Evolutionary conservation across 257 asterid genomes (phyloP).

Genomic region (Nicotiana noctiflora): DNA sequence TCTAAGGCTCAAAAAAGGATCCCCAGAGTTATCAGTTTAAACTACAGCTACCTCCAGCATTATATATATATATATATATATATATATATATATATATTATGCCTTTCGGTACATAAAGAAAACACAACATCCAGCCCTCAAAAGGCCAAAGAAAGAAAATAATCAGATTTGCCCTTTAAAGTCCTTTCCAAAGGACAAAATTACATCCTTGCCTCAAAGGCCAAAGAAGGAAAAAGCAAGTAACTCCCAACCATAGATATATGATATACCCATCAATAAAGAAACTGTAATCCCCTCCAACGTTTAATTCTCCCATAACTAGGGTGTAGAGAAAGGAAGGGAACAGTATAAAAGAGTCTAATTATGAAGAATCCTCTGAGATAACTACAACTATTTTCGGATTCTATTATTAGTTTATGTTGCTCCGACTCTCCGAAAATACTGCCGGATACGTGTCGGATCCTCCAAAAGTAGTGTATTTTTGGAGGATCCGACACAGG

Average conservation of each 20-base stretch:
- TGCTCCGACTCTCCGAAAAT: too few species aligned
- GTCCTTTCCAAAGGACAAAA: not conserved
- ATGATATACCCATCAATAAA: not conserved
- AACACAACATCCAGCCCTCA: not conserved
- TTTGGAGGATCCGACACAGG: too few species aligned
- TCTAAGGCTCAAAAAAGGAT: constrained; percentile 51
- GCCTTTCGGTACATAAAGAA: not conserved
- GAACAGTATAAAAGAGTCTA: not conserved
- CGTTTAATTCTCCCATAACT: not conserved
- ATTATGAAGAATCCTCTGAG: not conserved
- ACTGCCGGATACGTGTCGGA: too few species aligned
- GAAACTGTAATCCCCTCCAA: not conserved
- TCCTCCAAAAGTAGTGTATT: too few species aligned
- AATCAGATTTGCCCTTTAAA: not conserved
- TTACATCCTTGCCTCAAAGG: not conserved
- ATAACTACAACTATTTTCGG: not conserved
- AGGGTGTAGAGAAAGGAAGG: not conserved
- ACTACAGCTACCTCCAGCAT: not conserved
- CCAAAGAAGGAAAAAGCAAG: not conserved
- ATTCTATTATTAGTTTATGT: too few species aligned
- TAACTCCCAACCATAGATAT: not conserved
- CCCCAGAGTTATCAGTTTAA: not conserved
- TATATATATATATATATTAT: too few species aligned
- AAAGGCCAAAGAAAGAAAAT: not conserved
- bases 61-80: too few species aligned